Base-by-base conservation (phyloP, 306 rosid genomes). In the Citrullus colocynthis region DNA sequence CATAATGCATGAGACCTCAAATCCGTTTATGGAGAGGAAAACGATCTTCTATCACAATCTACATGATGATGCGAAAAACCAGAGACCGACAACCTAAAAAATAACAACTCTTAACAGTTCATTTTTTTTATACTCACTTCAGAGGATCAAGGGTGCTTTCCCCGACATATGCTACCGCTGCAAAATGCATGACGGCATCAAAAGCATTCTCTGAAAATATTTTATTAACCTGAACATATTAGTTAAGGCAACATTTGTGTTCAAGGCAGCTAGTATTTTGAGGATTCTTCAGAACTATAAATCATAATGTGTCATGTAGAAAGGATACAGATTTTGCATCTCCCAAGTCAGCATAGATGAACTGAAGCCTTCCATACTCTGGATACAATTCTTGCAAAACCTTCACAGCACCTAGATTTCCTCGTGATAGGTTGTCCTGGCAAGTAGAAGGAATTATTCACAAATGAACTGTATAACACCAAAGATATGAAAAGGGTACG, bases 101-200 rank as follows among this genome's bases (percentile, higher is more conserved):
- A 55, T 2, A 34, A 6, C 49, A 16, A 54, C 30, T 32, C 41
- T 18, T 18, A 56, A 56, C 21, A 82, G 41, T 58, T 20, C 17
- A 78, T 73, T 57, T 18, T 34, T 73, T 57, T 18, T 34, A 78
- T 69, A 88, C 98, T 93, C 90, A 88, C 98, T 93, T 92, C 52
- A 96, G 93, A 17, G 99, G 99, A 81, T 91, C 67, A 30, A 90
- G 86, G 57, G 99, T 92, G 92, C 99, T 96, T 86, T 96, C 99
- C 80, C 99, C 98, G 6, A 96, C 99, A 82, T 96, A 96, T 42
- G 99, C 99, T 75, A 96, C 98, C 28, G 99, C 98, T 45, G 99
- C 99, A 83, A 96, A 96, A 89, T 96, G 99, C 88, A 96, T 96
- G 78, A 96, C 98, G 42, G 99, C 99, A 86, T 96, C 97, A 84